These are phyloP conservation scores for Mortierella antarctica DNA, from an alignment of 192 early-diverging fungal genomes.

Conservation along the genomic window DNA sequence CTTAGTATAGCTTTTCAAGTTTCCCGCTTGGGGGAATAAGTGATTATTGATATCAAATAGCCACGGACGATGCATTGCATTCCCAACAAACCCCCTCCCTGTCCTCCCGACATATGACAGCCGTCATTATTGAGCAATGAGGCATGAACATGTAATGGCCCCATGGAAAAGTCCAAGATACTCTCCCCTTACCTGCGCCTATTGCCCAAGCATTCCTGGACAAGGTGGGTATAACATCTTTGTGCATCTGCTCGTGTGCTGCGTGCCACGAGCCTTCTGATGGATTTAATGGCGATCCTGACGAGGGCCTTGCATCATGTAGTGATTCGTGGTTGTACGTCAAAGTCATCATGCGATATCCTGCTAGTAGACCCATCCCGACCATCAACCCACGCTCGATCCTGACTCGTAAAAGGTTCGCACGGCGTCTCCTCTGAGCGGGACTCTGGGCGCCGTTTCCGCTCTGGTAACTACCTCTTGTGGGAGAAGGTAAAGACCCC, in stretches of 20 bases:
- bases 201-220: conserved; percentile 34
- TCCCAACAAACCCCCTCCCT: too few relatives aligned
- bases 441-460: background rate
- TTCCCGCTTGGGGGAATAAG: background rate
- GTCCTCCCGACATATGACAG: background rate
- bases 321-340: conserved; percentile 11
- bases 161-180: too few relatives aligned
- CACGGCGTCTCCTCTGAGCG: conserved; percentile 27
- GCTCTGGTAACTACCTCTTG: background rate
- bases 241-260: background rate
- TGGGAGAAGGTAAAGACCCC: background rate
- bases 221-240: conserved; percentile 16
- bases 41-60: background rate
- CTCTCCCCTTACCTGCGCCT: conserved; percentile 32
- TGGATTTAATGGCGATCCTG: background rate
- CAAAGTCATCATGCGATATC: conserved; percentile 50
- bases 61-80: too few relatives aligned
- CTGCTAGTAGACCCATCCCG: conserved; percentile 40
- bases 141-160: conserved; percentile 2
- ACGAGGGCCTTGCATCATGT: background rate
- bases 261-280: background rate
- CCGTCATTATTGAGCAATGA: background rate
- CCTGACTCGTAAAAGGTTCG: conserved; percentile 42
- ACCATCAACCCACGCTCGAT: conserved; percentile 50
- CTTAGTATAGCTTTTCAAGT: too few relatives aligned